Evolutionary conservation across 1,284 basidiomycete genomes (phyloP).

Genomic region (Boletellus sp.): DNA sequence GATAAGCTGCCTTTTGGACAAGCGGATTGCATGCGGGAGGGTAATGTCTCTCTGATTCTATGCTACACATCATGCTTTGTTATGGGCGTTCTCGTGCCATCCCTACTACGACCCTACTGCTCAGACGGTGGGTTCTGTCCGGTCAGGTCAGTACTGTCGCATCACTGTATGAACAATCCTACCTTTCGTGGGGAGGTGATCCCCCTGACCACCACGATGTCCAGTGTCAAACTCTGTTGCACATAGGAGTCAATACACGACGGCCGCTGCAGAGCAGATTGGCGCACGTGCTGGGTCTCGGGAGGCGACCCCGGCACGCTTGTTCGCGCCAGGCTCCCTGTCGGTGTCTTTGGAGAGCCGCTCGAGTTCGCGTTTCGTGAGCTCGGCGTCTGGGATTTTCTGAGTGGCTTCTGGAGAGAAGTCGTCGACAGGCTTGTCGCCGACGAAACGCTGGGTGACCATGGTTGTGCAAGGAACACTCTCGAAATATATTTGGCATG

Average conservation of each 20-base stretch:
- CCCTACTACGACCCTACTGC: background rate
- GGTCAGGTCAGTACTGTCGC: background rate
- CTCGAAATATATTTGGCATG: background rate
- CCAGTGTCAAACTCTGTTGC: slow-evolving; percentile 14
- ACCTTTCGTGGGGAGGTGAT: slow-evolving; percentile 2
- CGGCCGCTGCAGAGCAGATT: background rate
- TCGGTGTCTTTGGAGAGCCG: slow-evolving; percentile 8
- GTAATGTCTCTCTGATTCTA: too few species aligned
- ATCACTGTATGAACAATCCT: background rate
- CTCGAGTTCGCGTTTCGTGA: slow-evolving; percentile 2
- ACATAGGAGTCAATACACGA: background rate
- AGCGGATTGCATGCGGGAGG: too few species aligned
- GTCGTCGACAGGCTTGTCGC: slow-evolving; percentile 17
- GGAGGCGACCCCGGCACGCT: slow-evolving; percentile 19
- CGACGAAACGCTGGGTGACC: slow-evolving; percentile 19
- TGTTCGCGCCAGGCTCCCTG: slow-evolving; percentile 15
- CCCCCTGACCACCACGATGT: slow-evolving; percentile 8
- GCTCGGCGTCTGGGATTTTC: slow-evolving; percentile 17
- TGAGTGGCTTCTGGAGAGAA: slow-evolving; percentile 12
- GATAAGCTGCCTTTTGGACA: too few species aligned
- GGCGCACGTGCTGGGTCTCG: slow-evolving; percentile 16
- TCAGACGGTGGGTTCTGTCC: slow-evolving; percentile 1
- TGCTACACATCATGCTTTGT: too few species aligned
- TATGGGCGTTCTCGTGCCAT: too few species aligned
- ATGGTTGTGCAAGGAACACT: slow-evolving; percentile 1